A percentile compares a stretch with the other conserved stretches of the same genome.
Conservation (phyloP, 164 flowering plant species). For the Vitis cinerea region DNA sequence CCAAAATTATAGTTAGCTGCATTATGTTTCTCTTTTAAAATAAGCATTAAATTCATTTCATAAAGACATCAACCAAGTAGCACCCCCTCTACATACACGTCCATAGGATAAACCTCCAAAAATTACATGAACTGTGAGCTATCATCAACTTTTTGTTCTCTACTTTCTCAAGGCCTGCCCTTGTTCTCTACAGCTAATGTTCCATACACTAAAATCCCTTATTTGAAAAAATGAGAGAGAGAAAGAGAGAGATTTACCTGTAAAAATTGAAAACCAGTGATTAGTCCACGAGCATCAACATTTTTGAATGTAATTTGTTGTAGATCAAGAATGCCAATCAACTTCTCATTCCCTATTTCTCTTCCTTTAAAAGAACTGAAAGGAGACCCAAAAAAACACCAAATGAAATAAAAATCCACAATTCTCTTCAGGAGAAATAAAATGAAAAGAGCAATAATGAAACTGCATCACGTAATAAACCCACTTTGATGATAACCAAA, state of each 20-base stretch:
- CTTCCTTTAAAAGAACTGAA: conserved; percentile 60
- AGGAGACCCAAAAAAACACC: conserved; percentile 7
- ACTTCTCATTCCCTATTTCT: conserved; percentile 77
- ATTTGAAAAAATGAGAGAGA: not conserved
- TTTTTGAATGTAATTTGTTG: conserved; percentile 55
- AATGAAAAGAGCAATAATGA: too few relatives aligned
- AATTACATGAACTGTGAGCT: too few relatives aligned
- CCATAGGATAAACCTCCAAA: too few relatives aligned
- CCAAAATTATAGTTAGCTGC: too few relatives aligned
- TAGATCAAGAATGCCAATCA: conserved; percentile 69
- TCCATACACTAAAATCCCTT: not conserved
- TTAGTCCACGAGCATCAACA: conserved; percentile 73
- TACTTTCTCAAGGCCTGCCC: too few relatives aligned
- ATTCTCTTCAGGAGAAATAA: too few relatives aligned
- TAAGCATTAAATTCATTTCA: too few relatives aligned
- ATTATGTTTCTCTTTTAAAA: too few relatives aligned
- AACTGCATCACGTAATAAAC: not conserved
- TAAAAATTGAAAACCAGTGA: conserved; percentile 81
- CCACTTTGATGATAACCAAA: not conserved
- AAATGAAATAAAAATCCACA: not conserved
- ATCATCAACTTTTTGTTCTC: too few relatives aligned
- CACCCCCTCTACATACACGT: too few relatives aligned
- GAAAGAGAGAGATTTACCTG: conserved; percentile 47
- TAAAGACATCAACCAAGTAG: too few relatives aligned
- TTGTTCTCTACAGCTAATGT: not conserved